These are phyloP conservation scores for Boletus barrowsii DNA, from an alignment of 768 basidiomycete species.

Conservation along the genomic window DNA sequence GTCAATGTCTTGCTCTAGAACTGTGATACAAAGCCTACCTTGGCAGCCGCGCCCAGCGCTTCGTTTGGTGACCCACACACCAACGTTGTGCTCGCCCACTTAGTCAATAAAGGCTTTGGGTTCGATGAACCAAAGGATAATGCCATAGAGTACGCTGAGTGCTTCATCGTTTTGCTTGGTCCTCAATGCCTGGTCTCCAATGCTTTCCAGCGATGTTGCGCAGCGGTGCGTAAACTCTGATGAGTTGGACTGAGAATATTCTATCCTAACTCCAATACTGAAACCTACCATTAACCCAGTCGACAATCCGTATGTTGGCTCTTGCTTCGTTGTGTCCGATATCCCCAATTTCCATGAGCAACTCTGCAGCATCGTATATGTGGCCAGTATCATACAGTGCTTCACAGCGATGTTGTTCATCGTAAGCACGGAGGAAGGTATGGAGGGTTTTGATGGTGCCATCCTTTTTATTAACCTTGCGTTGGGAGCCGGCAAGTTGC, in stretches of 20 bases:
- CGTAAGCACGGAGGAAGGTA: neutral
- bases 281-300: slow-evolving; percentile 5
- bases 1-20: neutral
- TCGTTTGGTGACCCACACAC: neutral
- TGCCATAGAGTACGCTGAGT: neutral
- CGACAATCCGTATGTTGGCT: neutral
- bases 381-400: neutral
- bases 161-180: neutral
- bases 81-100: slow-evolving; percentile 5
- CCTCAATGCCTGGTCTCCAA: neutral
- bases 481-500: neutral
- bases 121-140: neutral
- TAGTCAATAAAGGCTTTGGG: neutral
- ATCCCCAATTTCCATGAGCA: neutral
- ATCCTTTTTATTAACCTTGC: neutral
- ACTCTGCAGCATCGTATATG: slow-evolving; percentile 1
- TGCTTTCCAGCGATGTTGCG: neutral
- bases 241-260: neutral
- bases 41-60: neutral
- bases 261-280: neutral
- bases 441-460: neutral
- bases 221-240: slow-evolving; percentile 6
- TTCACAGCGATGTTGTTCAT: slow-evolving; percentile 3
- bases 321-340: neutral
- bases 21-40: neutral